Base-by-base conservation (phyloP, 75 land plant species). In the Chamaecyparis obtusa region DNA sequence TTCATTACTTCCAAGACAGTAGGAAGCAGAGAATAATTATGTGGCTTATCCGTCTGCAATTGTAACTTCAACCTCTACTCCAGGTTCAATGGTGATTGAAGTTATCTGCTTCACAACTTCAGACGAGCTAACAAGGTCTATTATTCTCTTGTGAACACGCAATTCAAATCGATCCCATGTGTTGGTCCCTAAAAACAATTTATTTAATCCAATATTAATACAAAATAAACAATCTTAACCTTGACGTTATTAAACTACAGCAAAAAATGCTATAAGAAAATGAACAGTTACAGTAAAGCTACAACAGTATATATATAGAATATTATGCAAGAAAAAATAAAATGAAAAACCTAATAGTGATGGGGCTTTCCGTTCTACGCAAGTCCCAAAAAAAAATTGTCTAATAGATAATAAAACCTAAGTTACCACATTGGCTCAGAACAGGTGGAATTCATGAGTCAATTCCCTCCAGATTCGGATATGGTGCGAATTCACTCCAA, bases 81-180 rank as follows among this genome's bases (percentile, higher is more conserved):
- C 97, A 79, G 97, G 97, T 86, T 96, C 97, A 83, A 96, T 96
- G 51, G 94, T 95, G 57, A 96, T 96, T 24, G 97, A 95, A 72
- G 98, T 95, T 33, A 96, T 95, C 90, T 95, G 97, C 93, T 95
- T 96, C 49, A 96, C 95, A 10, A 94, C 95, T 41, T 96, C 97
- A 43, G 97, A 88, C 14, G 97, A 95, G 88, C 97, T 96, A 84
- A 94, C 91, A 24, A 96, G 94, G 75, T 96, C 97, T 87, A 96
- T 96, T 41, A 96, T 91, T 46, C 97, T 88, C 91, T 96, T 96
- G 95, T 96, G 97, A 14, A 96, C 94, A 27, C 97, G 92, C 60
- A 96, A 89, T 89, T 96, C 97, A 89, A 96, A 95, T 21, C 97
- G 88, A 84, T 96, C 97, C 95, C 95, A 96, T 24, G 97, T 96